Conservation (phyloP, 345 rosid species). For the Citrus unshiu region DNA sequence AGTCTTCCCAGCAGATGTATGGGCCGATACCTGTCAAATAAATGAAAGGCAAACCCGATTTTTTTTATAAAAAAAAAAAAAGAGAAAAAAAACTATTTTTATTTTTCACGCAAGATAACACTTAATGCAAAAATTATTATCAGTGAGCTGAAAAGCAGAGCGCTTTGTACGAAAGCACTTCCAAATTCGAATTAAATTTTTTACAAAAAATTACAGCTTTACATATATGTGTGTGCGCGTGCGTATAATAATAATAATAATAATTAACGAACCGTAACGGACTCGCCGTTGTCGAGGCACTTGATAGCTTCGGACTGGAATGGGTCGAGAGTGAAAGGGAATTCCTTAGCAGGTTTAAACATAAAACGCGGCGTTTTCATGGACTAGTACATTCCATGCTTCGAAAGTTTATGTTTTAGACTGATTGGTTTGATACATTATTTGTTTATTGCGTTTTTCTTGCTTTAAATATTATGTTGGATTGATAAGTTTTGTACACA, state of each 20-base stretch:
- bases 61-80: neutral
- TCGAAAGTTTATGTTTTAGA: no score
- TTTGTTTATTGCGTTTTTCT: no score
- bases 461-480: no score
- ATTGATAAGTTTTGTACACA: no score
- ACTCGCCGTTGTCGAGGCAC: conserved; percentile 83
- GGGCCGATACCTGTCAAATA: conserved; percentile 79
- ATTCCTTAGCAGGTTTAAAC: conserved; percentile 72
- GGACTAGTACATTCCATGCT: no score
- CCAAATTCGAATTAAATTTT: neutral
- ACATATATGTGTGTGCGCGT: no score
- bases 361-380: no score
- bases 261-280: conserved; percentile 54
- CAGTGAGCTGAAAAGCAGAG: neutral
- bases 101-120: neutral
- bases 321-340: conserved; percentile 87
- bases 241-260: no score
- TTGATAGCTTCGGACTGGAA: conserved; percentile 94
- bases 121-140: neutral
- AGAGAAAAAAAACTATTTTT: no score
- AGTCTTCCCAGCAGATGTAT: conserved; percentile 99
- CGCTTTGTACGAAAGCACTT: neutral
- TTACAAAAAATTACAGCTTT: neutral
- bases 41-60: neutral
- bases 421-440: no score